Base-by-base conservation (phyloP, 257 asterid genomes). In the Knoxia roxburghii region DNA sequence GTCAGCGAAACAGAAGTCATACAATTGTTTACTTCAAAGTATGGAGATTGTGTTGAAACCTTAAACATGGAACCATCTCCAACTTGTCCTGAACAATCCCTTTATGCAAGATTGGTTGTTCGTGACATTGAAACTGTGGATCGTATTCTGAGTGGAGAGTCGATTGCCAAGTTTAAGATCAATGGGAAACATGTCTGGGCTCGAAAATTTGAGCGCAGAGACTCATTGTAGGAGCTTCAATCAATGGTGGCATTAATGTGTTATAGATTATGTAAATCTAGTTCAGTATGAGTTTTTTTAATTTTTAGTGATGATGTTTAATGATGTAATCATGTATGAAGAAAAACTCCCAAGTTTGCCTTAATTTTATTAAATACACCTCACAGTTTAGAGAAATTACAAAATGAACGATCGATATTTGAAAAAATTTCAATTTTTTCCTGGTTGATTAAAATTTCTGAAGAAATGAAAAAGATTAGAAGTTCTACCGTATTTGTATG, bases 171-270 rank as follows among this genome's bases (percentile, higher is more conserved):
- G 18, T 72, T 48, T 1, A 40, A 37, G 15, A 52, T 68, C 35
- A 75, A 71, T 8, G 73, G 73, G 0, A 75, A 71, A 35, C 43
- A 35, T 66, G 73, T 75, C 9, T 66, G 76, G 76, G 80, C 70
- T 2, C 64, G 76, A 2, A 75, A 66, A 58, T 75, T 70, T 45
- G 69, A 75, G 67, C 60, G 55, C 0, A 63, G 62, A 15, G 65
- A 50, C 6, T 12, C 24, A 8, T 3, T 10, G 14, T 24, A 11
- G 35, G 18, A 26, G 39, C 6, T 2, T 33, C 39, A n/a, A n/a
- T n/a, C n/a, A n/a, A n/a, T n/a, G n/a, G n/a, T n/a, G n/a, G n/a
- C n/a, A n/a, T n/a, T n/a, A n/a, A n/a, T n/a, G n/a, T n/a, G n/a
- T n/a, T n/a, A n/a, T n/a, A n/a, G n/a, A n/a, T n/a, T n/a, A n/a